Evolutionary conservation across 805 yeast species (phyloP).

Genomic region (Ogataea pini): DNA sequence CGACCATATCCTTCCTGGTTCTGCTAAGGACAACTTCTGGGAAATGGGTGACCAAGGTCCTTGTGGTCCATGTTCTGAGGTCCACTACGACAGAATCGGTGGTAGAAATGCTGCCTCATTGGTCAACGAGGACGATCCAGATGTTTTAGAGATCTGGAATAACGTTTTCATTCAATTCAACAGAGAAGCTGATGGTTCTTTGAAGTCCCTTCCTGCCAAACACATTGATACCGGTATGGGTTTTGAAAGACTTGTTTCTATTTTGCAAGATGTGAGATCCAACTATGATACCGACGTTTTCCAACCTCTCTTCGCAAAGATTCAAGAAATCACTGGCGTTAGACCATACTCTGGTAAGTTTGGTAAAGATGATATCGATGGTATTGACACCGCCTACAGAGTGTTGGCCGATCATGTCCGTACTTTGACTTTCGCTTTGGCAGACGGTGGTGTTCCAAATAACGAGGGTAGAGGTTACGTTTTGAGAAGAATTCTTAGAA

Average conservation of each 20-base stretch:
- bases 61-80: constrained; percentile 98
- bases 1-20: constrained; percentile 91
- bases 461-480: constrained; percentile 99
- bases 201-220: constrained; percentile 85
- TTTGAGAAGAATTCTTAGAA: constrained; percentile 91
- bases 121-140: constrained; percentile 97
- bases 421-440: constrained; percentile 91
- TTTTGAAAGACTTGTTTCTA: constrained; percentile 93
- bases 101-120: constrained; percentile 92
- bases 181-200: constrained; percentile 83
- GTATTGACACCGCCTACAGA: constrained; percentile 96
- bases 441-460: constrained; percentile 99
- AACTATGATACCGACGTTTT: constrained; percentile 98
- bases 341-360: constrained; percentile 91
- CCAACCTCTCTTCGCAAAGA: constrained; percentile 79
- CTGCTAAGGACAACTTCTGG: constrained; percentile 94
- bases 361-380: constrained; percentile 90
- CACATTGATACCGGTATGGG: constrained; percentile 99
- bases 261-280: constrained; percentile 85
- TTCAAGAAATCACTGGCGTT: constrained; percentile 91
- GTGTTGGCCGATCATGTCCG: constrained; percentile 98
- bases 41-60: constrained; percentile 99
- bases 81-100: constrained; percentile 97
- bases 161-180: constrained; percentile 95
- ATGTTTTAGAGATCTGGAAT: constrained; percentile 97